Percentiles rank a stretch among this genome's conserved stretches.
Conservation (phyloP, 2,329 filamentous ascomycete species). For the Fusarium sp. region DNA sequence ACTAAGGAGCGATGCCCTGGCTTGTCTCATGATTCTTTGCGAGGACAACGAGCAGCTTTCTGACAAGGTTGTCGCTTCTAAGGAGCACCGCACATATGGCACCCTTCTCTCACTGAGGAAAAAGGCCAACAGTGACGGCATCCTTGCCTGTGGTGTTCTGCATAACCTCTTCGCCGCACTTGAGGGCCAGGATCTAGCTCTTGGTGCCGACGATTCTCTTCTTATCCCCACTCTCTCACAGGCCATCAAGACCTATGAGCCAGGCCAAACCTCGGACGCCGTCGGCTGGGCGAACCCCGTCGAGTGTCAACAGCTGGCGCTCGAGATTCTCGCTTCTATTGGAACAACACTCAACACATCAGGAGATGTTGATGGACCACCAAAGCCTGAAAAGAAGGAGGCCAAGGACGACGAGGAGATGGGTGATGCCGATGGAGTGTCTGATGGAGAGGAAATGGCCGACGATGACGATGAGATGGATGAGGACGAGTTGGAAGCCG, state of each 20-base stretch:
- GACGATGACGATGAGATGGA: slow-evolving; percentile 62
- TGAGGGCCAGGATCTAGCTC: slow-evolving; percentile 35
- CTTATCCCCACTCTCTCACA: slow-evolving; percentile 51
- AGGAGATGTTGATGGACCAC: slow-evolving; percentile 48
- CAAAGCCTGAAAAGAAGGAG: slow-evolving; percentile 51
- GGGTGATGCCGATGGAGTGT: slow-evolving; percentile 50
- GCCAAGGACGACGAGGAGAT: slow-evolving; percentile 52
- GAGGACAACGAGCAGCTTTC: slow-evolving; percentile 66
- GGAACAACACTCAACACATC: slow-evolving; percentile 65
- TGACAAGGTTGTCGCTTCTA: slow-evolving; percentile 61
- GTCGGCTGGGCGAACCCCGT: slow-evolving; percentile 51
- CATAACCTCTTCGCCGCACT: slow-evolving; percentile 67
- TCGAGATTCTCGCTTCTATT: slow-evolving; percentile 71
- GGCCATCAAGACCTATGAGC: slow-evolving; percentile 42
- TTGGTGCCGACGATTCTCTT: slow-evolving; percentile 47
- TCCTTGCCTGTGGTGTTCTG: slow-evolving; percentile 66
- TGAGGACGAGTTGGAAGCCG: slow-evolving; percentile 65
- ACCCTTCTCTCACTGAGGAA: slow-evolving; percentile 59
- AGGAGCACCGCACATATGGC: slow-evolving; percentile 57
- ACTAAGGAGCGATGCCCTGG: slow-evolving; percentile 58
- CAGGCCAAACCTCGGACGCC: slow-evolving; percentile 45
- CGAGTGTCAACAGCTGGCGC: slow-evolving; percentile 61
- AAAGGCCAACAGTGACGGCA: slow-evolving; percentile 56
- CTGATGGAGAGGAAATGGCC: slow-evolving; percentile 49
- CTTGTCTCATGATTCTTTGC: slow-evolving; percentile 64